Conservation (phyloP, 225 moss, liverwort and hornwort genomes). For the Polytrichum commune region DNA sequence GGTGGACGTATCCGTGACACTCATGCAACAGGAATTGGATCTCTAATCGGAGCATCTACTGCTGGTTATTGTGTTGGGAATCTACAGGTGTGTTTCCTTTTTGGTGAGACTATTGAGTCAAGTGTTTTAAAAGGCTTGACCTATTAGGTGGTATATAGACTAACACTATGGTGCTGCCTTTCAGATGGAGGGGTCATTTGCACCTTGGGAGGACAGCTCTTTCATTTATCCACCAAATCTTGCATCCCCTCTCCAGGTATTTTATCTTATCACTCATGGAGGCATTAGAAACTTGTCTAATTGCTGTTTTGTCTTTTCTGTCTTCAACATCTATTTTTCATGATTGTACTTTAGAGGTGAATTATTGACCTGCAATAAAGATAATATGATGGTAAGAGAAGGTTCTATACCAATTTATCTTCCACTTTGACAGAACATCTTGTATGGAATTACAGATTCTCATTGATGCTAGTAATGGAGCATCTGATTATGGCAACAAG, state of each 20-base stretch:
- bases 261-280: too few species aligned
- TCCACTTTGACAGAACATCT: not conserved
- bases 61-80: slow-evolving; percentile 99
- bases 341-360: not conserved
- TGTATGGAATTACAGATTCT: slow-evolving; percentile 60
- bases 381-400: too few species aligned
- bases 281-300: too few species aligned
- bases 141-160: not conserved
- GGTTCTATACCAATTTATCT: too few species aligned
- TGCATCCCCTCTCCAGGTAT: slow-evolving; percentile 94
- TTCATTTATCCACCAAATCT: slow-evolving; percentile 87
- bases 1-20: slow-evolving; percentile 98
- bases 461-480: slow-evolving; percentile 97
- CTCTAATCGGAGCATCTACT: slow-evolving; percentile 89
- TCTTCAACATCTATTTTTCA: not conserved
- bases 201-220: slow-evolving; percentile 92
- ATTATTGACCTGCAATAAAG: too few species aligned
- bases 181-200: slow-evolving; percentile 91
- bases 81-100: slow-evolving; percentile 68
- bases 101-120: not conserved
- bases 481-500: slow-evolving; percentile 99
- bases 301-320: not conserved
- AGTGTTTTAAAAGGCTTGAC: not conserved
- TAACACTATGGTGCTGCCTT: slow-evolving; percentile 11
- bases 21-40: slow-evolving; percentile 97